Base-by-base conservation (phyloP, 768 basidiomycete genomes). In the Hericium coralloides region DNA sequence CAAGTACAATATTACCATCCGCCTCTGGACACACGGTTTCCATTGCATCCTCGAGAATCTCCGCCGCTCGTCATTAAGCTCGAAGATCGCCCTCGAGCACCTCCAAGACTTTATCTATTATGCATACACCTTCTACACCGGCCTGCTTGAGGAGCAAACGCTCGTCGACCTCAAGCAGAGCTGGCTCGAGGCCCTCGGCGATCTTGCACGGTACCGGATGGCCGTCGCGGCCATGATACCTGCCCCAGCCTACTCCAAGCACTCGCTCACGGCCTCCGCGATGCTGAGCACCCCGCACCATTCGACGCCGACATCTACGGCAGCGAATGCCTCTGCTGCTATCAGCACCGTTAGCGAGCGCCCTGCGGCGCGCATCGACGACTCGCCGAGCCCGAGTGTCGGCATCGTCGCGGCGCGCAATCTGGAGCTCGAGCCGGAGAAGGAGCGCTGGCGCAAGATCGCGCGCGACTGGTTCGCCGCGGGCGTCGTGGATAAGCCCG, bases 131-230 rank as follows among this genome's bases (percentile, higher is more conserved):
- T 95, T 95, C 65, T 98, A 98, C 73, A 87, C 93, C 0, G 84
- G 86, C 39, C 79, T 98, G 2, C 75, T 93, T 52, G 95, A 98
- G 65, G 89, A 97, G 67, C 82, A 79, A 9, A 77, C 75, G 1
- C 78, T 98, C 48, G 71, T 68, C 2, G 68, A 73, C 7, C 97
- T 92, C 75, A 83, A 85, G 58, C 74, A 81, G 2, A 85, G 86
- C 17, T 99, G 97, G 97, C 81, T 98, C 53, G 97, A 99, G 69
- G 92, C 95, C 3, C 83, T 99, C 15, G 97, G 97, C 22, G 97
- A 99, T 70, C 79, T 99, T 31, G 93, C 97, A 0, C 79, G 95
- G 38, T 98, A 98, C 69, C 82, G 89, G 52, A 95, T 97, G 90
- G 87, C 88, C 1, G 90, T 98, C n/a, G 89, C 92, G n/a, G 86